Evolutionary conservation across 2,329 filamentous ascomycete species (phyloP).

Genomic region (Purpureocillium takamizusanense): DNA sequence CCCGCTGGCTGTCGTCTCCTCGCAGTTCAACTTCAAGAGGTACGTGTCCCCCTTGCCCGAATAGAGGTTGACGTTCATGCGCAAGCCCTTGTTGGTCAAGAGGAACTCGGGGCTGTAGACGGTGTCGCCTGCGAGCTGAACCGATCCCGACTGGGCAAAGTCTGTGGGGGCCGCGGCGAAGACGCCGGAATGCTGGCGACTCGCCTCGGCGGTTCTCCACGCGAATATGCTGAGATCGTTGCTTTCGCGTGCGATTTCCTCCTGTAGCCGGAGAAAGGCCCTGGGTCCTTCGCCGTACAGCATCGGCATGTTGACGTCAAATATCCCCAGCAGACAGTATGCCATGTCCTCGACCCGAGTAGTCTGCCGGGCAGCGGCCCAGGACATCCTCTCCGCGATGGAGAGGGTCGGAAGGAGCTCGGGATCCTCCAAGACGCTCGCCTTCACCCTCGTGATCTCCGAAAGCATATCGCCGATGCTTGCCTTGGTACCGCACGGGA

Average conservation of each 20-base stretch:
- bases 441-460: constrained; percentile 13
- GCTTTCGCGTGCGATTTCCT: constrained; percentile 9
- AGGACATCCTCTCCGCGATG: constrained; percentile 11
- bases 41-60: not conserved
- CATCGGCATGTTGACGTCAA: constrained; percentile 19
- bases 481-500: constrained; percentile 13
- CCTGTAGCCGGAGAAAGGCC: constrained; percentile 14
- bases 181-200: constrained; percentile 2
- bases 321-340: constrained; percentile 19
- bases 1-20: not conserved
- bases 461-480: constrained; percentile 10
- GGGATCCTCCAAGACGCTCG: constrained; percentile 4
- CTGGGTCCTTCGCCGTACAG: constrained; percentile 17
- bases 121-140: constrained; percentile 1
- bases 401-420: not conserved
- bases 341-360: constrained; percentile 17
- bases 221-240: constrained; percentile 3
- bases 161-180: constrained; percentile 2
- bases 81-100: constrained; percentile 5
- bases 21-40: constrained; percentile 3
- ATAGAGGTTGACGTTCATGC: constrained; percentile 1
- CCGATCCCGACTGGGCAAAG: constrained; percentile 1
- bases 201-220: not conserved
- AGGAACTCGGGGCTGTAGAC: constrained; percentile 5
- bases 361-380: constrained; percentile 15